Conservation (phyloP, 2,329 filamentous ascomycete species). For the Exophiala sp. region DNA sequence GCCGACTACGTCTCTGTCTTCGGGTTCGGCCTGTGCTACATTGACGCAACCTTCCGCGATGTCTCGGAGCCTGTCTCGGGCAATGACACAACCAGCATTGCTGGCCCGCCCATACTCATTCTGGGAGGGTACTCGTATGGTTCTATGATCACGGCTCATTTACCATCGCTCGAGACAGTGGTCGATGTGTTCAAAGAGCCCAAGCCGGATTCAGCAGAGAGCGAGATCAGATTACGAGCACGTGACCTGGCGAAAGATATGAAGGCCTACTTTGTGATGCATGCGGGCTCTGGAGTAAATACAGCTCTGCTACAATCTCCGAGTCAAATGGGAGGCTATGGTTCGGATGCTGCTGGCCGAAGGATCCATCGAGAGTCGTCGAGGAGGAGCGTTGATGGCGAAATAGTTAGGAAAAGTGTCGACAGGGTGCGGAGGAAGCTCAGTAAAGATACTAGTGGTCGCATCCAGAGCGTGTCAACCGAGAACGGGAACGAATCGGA, state of each 20-base stretch:
- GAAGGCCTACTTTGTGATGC: constrained; percentile 19
- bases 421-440: constrained; percentile 36
- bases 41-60: constrained; percentile 16
- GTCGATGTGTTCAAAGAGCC: constrained; percentile 57
- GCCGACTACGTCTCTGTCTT: constrained; percentile 78
- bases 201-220: constrained; percentile 54
- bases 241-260: constrained; percentile 49
- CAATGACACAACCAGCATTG: not conserved
- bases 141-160: constrained; percentile 70
- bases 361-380: constrained; percentile 41
- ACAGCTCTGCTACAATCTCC: too few species aligned
- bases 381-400: constrained; percentile 37
- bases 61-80: constrained; percentile 7
- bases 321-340: constrained; percentile 44
- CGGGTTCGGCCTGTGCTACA: constrained; percentile 62
- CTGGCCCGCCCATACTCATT: constrained; percentile 49
- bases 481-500: constrained; percentile 13
- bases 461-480: not conserved
- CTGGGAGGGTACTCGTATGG: constrained; percentile 89
- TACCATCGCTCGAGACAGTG: constrained; percentile 60
- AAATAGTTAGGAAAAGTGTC: constrained; percentile 37
- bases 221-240: constrained; percentile 69
- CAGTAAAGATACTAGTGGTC: constrained; percentile 11
- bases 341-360: constrained; percentile 40
- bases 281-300: not conserved